phyloP scores from a whole-genome alignment of 106 monocot species.

The Vanilla planifolia region DNA sequence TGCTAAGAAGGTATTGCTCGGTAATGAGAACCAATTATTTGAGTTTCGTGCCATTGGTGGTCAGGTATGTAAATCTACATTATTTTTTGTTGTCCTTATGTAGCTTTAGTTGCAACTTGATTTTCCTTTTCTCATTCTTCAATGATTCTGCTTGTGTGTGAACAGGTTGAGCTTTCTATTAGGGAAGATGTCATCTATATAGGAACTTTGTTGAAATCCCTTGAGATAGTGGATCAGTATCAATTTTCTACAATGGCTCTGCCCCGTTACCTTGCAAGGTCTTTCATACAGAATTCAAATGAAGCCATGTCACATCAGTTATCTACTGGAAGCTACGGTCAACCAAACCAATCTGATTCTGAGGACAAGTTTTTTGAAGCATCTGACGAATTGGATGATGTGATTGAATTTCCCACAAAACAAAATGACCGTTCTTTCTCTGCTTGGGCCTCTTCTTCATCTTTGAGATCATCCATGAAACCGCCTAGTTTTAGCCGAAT shows the following conservation, averaged over 20 bases:
- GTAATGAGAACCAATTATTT: constrained; percentile 65
- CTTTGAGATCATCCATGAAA: constrained; percentile 29
- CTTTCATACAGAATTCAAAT: constrained; percentile 50
- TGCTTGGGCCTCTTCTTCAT: constrained; percentile 16
- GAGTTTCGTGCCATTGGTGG: constrained; percentile 92
- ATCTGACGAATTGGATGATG: constrained; percentile 57
- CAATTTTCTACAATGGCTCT: constrained; percentile 10
- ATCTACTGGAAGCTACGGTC: constrained; percentile 5
- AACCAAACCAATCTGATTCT: constrained; percentile 32
- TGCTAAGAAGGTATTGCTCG: constrained; percentile 57
- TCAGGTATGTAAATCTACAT: constrained; percentile 42
- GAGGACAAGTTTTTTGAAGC: constrained; percentile 93
- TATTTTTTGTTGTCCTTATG: constrained; percentile 1
- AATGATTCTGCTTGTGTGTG: background rate
- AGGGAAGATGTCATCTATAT: constrained; percentile 64
- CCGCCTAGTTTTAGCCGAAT: constrained; percentile 71
- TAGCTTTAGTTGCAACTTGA: background rate
- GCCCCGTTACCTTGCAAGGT: constrained; percentile 81
- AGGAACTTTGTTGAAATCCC: constrained; percentile 76
- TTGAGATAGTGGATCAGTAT: constrained; percentile 89
- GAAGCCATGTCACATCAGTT: constrained; percentile 11
- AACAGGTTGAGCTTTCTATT: constrained; percentile 89
- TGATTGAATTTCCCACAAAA: constrained; percentile 24
- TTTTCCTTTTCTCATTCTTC: constrained; percentile 4
- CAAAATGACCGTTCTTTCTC: constrained; percentile 26